Conservation (phyloP, 2,329 filamentous ascomycete species). For the Mycosphaerelloides madeirae region DNA sequence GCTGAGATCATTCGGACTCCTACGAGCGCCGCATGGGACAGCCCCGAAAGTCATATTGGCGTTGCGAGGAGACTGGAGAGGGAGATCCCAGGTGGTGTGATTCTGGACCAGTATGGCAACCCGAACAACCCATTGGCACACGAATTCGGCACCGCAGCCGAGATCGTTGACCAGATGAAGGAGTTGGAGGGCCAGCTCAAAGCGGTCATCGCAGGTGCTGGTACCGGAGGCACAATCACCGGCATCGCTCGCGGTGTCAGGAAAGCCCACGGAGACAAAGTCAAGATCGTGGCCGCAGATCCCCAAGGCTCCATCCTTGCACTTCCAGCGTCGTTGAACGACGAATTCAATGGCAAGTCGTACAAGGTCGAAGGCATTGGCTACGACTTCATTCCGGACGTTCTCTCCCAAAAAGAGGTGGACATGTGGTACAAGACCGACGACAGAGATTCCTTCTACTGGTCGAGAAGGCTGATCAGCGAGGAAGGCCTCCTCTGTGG, state of each 20-base stretch:
- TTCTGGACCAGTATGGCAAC: constrained; percentile 94
- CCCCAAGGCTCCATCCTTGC: constrained; percentile 89
- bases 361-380: constrained; percentile 99
- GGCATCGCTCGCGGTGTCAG: constrained; percentile 78
- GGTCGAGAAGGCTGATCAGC: constrained; percentile 81
- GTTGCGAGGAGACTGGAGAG: constrained; percentile 86
- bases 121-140: constrained; percentile 87
- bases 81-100: constrained; percentile 94
- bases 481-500: constrained; percentile 93
- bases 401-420: constrained; percentile 72
- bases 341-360: constrained; percentile 70
- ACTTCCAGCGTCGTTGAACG: constrained; percentile 72
- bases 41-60: constrained; percentile 93
- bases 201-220: constrained; percentile 83
- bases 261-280: constrained; percentile 71
- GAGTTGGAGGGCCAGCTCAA: constrained; percentile 62
- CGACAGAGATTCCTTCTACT: constrained; percentile 83
- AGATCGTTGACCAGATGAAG: constrained; percentile 86
- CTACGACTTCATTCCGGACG: constrained; percentile 96
- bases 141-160: constrained; percentile 89
- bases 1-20: constrained; percentile 97
- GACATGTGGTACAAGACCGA: constrained; percentile 99
- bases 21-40: constrained; percentile 90
- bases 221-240: constrained; percentile 92
- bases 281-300: constrained; percentile 90